Evolutionary conservation across 345 rosid species (phyloP).

Genomic region (Salix dunnii): DNA sequence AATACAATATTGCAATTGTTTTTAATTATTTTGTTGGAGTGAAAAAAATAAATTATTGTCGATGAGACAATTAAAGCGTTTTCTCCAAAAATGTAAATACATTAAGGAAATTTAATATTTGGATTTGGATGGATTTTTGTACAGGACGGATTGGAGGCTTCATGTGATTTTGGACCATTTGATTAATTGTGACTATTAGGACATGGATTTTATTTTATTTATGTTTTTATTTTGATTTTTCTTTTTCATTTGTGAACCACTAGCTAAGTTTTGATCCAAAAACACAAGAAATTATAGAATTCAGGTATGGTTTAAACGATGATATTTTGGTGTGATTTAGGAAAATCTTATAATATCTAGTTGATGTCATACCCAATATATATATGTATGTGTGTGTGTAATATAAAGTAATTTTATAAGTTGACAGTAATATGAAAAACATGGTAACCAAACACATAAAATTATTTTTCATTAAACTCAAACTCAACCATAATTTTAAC

Average conservation of each 20-base stretch:
- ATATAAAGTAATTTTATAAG: too few relatives aligned
- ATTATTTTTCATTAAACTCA: too few relatives aligned
- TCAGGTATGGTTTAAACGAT: neutral
- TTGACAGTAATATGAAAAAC: too few relatives aligned
- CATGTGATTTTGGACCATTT: neutral
- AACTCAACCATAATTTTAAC: too few relatives aligned
- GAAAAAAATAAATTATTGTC: neutral
- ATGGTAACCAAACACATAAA: too few relatives aligned
- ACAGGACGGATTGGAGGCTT: neutral
- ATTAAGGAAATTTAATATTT: neutral
- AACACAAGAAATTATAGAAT: neutral
- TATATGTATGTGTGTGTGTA: too few relatives aligned
- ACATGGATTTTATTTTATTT: neutral
- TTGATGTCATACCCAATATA: too few relatives aligned
- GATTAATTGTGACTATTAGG: neutral
- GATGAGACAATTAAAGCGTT: slow-evolving; percentile 21
- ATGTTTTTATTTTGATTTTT: neutral
- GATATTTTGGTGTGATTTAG: neutral
- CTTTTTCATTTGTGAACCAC: neutral
- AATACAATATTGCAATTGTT: neutral
- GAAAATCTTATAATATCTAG: neutral
- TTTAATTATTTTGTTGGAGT: neutral
- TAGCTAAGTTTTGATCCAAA: neutral
- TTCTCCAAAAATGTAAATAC: slow-evolving; percentile 18
- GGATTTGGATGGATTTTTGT: neutral